Conservation (phyloP, 169 alveolate species). For the Plasmodium chabaudi region DNA sequence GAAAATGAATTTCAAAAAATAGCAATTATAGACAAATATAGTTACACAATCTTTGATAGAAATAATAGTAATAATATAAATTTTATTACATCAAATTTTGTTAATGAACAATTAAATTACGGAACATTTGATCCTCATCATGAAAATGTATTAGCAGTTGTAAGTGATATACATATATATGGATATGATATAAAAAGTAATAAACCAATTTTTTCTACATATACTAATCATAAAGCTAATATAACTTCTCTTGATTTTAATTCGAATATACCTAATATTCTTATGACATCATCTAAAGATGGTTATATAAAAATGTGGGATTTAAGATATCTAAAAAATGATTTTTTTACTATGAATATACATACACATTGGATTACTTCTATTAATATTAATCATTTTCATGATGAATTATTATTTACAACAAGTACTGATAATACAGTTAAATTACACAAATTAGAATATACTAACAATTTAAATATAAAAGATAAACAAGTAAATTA, state of each 20-base stretch:
- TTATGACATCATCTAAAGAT: slow-evolving; percentile 92
- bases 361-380: slow-evolving; percentile 92
- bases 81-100: slow-evolving; percentile 41
- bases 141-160: slow-evolving; percentile 51
- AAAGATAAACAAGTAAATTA: slow-evolving; percentile 74
- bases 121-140: slow-evolving; percentile 74
- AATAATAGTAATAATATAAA: slow-evolving; percentile 21
- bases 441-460: slow-evolving; percentile 80
- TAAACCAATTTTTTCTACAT: slow-evolving; percentile 47
- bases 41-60: slow-evolving; percentile 35
- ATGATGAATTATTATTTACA: slow-evolving; percentile 93
- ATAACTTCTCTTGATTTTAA: slow-evolving; percentile 88
- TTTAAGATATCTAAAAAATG: slow-evolving; percentile 83
- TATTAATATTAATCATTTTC: slow-evolving; percentile 88
- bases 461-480: slow-evolving; percentile 56
- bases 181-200: slow-evolving; percentile 69
- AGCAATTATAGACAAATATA: slow-evolving; percentile 43
- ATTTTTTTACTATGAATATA: slow-evolving; percentile 82
- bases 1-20: slow-evolving; percentile 42
- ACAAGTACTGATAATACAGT: slow-evolving; percentile 89
- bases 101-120: slow-evolving; percentile 17
- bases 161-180: slow-evolving; percentile 56
- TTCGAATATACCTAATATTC: slow-evolving; percentile 91
- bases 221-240: slow-evolving; percentile 80
- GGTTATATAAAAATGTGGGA: slow-evolving; percentile 91